Evolutionary conservation across 1,284 basidiomycete species (phyloP).

Genomic region (Ustilago esculenta): DNA sequence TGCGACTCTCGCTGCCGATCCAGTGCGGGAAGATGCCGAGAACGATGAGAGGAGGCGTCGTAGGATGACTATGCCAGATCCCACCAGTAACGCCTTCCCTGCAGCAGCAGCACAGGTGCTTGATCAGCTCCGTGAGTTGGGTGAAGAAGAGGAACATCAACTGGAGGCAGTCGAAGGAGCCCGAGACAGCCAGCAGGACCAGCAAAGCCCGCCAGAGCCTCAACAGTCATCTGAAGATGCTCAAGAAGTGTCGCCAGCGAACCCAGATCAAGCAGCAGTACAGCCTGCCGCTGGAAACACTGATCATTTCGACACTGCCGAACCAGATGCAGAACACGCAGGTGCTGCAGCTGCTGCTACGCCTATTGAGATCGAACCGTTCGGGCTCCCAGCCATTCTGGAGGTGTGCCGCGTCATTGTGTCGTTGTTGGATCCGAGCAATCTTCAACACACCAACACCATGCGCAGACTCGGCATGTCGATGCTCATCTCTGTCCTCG

Average conservation of each 20-base stretch:
- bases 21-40: constrained; percentile 48
- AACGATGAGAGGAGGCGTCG: constrained; percentile 50
- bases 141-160: constrained; percentile 47
- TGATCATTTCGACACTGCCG: neutral
- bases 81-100: constrained; percentile 62
- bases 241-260: neutral
- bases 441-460: constrained; percentile 94
- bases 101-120: constrained; percentile 54
- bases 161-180: no score
- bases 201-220: neutral
- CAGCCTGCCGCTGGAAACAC: neutral
- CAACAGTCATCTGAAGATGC: neutral
- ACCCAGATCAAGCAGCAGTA: neutral
- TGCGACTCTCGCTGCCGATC: constrained; percentile 58
- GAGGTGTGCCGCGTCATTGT: constrained; percentile 94
- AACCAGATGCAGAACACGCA: neutral
- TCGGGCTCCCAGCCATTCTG: constrained; percentile 89
- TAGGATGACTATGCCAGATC: constrained; percentile 67
- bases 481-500: constrained; percentile 88
- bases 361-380: constrained; percentile 68
- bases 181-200: constrained; percentile 2
- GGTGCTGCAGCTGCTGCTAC: neutral
- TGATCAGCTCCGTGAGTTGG: constrained; percentile 48
- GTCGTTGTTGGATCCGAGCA: constrained; percentile 92
- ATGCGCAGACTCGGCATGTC: constrained; percentile 89